A percentile compares a stretch with the other conserved stretches of the same genome.
These are phyloP conservation scores for Silene noctiflora DNA, from an alignment of 179 eudicot genomes.

Conservation along the genomic window DNA sequence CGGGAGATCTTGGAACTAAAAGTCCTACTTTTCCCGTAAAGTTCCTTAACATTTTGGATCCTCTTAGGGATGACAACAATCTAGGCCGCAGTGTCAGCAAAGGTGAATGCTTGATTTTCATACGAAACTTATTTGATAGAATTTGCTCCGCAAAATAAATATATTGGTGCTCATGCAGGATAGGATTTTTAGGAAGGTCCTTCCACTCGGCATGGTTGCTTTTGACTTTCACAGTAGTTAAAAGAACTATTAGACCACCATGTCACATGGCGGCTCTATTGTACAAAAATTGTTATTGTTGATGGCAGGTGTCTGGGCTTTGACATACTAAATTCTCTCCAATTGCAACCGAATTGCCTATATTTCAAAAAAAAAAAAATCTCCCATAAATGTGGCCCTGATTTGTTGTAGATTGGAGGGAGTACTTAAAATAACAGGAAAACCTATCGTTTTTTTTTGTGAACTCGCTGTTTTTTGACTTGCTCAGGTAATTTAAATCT, in stretches of 20 bases:
- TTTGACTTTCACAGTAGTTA: background rate
- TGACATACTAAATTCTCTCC: background rate
- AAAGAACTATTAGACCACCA: background rate
- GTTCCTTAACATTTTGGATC: constrained; percentile 51
- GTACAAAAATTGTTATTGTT: background rate
- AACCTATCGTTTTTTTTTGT: no score
- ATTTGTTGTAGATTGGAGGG: background rate
- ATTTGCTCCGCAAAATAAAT: background rate
- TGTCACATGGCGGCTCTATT: background rate
- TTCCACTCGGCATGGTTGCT: background rate
- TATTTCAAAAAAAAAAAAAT: no score
- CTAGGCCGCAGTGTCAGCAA: constrained; percentile 46
- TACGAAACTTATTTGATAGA: no score
- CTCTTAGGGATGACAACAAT: constrained; percentile 47
- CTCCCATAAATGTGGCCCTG: background rate
- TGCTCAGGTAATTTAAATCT: no score
- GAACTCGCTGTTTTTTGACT: no score
- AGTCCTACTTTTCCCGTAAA: constrained; percentile 32
- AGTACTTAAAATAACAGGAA: no score
- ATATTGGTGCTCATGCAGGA: background rate
- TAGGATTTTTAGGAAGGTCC: background rate
- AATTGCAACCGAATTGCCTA: background rate
- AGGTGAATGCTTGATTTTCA: constrained; percentile 22
- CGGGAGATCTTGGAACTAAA: constrained; percentile 5
- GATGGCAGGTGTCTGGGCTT: background rate